Base-by-base conservation (phyloP, 2,329 filamentous ascomycete genomes). In the Pseudogymnoascus verrucosus region DNA sequence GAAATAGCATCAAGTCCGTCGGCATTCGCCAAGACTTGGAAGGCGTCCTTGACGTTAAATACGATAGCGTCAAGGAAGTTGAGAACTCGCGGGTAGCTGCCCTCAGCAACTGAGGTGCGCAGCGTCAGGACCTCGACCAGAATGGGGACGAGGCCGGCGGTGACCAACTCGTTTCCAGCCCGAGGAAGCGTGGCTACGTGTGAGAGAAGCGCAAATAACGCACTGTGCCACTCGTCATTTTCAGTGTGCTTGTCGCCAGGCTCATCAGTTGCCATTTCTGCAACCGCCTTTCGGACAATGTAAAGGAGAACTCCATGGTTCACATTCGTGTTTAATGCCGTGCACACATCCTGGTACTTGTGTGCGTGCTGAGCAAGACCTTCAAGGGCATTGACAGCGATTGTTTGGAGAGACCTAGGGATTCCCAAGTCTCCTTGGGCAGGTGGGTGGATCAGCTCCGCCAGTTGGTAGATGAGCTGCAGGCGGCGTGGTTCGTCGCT, bases 261-360 rank as follows among this genome's bases (percentile, higher is more conserved):
- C 63, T 88, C 84, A 65, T 86, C 81, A 16, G 79, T 79, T 64
- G 82, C 86, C 78, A 99, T 88, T 67, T 92, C 90, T 16, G 89
- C 88, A 64, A 98, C 90, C 8, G 92, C 90, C 75, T 96, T 97
- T 63, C 93, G 86, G 60, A 96, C 89, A 68, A 97, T 84, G 71
- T 97, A 98, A 68, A 98, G 89, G 51, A 99, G 82, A 31, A 98
- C 89, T 12, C 95, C 96, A 70, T 99, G 96, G 70, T 96, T 98
- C 39, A 98, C 93, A 69, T 93, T 96, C 62, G 96, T 91, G 71
- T 92, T 96, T 44, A 99, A 79, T n/a, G 95, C 92, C 44, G 91
- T 87, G 67, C 92, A 87, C 23, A 99, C 89, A 73, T 99, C 95
- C 36, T 86, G 79, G 31, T 88, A 84, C 71, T 91, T 93, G 64